Evolutionary conservation across 176 grass and related monocot genomes (phyloP).

Genomic region (Thalia dealbata): DNA sequence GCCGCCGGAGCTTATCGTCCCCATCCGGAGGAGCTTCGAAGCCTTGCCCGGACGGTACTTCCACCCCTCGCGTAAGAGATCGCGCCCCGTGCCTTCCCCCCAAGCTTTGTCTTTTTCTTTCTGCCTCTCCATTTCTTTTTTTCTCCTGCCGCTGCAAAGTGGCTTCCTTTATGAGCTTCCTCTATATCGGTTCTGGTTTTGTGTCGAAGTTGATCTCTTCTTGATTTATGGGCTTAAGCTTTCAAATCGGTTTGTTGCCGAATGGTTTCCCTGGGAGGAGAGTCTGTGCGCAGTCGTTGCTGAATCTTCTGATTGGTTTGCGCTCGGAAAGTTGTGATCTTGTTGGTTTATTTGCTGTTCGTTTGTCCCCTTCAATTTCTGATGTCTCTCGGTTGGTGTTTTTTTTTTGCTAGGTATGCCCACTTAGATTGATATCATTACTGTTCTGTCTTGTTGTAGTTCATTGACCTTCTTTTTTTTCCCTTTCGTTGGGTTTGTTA

Average conservation of each 20-base stretch:
- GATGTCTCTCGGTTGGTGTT: not conserved
- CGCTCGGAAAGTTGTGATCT: conserved; percentile 5
- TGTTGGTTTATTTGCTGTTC: not conserved
- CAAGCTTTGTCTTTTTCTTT: not conserved
- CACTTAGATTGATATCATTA: no score
- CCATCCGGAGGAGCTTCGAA: conserved; percentile 52
- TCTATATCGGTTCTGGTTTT: not conserved
- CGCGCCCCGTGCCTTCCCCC: not conserved
- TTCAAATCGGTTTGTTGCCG: not conserved
- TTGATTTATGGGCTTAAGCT: not conserved
- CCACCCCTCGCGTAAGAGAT: conserved; percentile 63
- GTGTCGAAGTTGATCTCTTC: conserved; percentile 1
- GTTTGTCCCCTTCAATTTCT: not conserved
- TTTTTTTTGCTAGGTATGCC: conserved; percentile 15
- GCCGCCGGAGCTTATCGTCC: conserved; percentile 85
- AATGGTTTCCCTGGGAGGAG: not conserved
- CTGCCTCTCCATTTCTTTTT: not conserved
- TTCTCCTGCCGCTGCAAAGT: not conserved
- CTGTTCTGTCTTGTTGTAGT: no score
- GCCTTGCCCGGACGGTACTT: conserved; percentile 41
- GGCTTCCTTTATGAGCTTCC: not conserved
- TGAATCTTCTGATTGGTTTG: not conserved
- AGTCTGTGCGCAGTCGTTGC: not conserved
- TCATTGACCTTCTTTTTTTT: no score
- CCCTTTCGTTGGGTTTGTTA: no score